Evolutionary conservation across 371 early-diverging fungal genomes (phyloP).

Genomic region (Circinella umbellata): DNA sequence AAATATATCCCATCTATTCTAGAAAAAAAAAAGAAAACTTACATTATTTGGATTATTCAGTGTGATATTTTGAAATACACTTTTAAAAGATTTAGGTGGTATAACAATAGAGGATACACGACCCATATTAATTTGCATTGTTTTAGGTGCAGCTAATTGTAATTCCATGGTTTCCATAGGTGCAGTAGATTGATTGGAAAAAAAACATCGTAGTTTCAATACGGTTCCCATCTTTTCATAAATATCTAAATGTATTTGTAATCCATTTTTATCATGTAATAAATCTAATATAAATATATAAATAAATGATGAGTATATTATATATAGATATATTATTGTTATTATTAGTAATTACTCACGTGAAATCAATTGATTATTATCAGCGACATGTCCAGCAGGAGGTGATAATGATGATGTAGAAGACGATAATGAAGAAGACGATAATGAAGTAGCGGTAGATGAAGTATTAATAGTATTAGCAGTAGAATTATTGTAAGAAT

Average conservation of each 20-base stretch:
- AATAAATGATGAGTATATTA: too few species aligned
- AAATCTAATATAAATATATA: conserved; percentile 28
- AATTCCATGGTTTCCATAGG: conserved; percentile 58
- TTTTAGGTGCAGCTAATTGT: conserved; percentile 62
- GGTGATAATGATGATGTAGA: background rate
- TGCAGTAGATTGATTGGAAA: conserved; percentile 58
- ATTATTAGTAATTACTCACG: background rate
- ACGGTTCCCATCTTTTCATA: conserved; percentile 3
- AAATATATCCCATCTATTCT: background rate
- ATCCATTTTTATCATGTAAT: conserved; percentile 71
- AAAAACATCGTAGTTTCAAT: conserved; percentile 43
- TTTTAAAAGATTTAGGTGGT: conserved; percentile 60
- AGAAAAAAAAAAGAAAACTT: conserved; percentile 6
- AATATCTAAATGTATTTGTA: conserved; percentile 48
- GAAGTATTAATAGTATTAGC: background rate
- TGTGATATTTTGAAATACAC: conserved; percentile 58
- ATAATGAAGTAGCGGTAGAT: background rate
- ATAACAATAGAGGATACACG: conserved; percentile 61
- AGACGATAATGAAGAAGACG: background rate
- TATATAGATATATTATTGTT: too few species aligned
- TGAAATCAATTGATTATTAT: conserved; percentile 4
- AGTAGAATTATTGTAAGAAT: too few species aligned
- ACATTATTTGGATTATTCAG: conserved; percentile 61
- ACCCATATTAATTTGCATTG: conserved; percentile 69
- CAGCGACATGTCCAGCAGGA: conserved; percentile 17